phyloP scores from a whole-genome alignment of 1,284 basidiomycete species.

The Pyrrhoderma noxium region DNA sequence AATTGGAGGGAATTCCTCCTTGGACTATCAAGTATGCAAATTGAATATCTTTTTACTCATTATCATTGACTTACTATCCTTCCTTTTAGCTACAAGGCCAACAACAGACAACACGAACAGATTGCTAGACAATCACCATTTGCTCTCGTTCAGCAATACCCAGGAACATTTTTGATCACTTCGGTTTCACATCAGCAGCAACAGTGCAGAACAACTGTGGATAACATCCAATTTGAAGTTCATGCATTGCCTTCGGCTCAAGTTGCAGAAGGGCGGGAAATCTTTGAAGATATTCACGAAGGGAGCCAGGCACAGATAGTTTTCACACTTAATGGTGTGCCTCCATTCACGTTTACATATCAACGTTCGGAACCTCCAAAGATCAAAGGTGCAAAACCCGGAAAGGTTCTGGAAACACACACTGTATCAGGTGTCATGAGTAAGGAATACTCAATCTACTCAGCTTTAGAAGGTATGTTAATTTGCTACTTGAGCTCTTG shows the following conservation, averaged over 20 bases:
- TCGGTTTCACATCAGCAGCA: slow-evolving; percentile 89
- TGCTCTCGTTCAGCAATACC: slow-evolving; percentile 71
- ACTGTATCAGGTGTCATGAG: slow-evolving; percentile 76
- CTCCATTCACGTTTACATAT: slow-evolving; percentile 94
- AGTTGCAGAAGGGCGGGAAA: slow-evolving; percentile 77
- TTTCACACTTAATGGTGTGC: slow-evolving; percentile 82
- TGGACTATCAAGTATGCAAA: slow-evolving; percentile 82
- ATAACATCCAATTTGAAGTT: slow-evolving; percentile 70
- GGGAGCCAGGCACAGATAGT: slow-evolving; percentile 90
- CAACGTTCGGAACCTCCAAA: slow-evolving; percentile 65
- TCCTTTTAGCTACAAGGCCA: slow-evolving; percentile 65
- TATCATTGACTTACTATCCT: slow-evolving; percentile 6
- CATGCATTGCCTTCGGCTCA: slow-evolving; percentile 83
- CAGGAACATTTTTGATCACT: slow-evolving; percentile 76
- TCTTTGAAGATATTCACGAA: slow-evolving; percentile 84
- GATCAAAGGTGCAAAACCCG: slow-evolving; percentile 55
- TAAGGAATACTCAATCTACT: slow-evolving; percentile 81
- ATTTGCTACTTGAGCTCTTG: not conserved
- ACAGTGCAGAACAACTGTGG: slow-evolving; percentile 75
- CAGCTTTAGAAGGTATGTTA: slow-evolving; percentile 73
- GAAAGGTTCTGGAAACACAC: slow-evolving; percentile 81
- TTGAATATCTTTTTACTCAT: slow-evolving; percentile 5
- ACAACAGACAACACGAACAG: slow-evolving; percentile 68
- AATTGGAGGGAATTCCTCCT: slow-evolving; percentile 91
- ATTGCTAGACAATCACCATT: slow-evolving; percentile 77